phyloP scores from a whole-genome alignment of 2,329 filamentous ascomycete genomes.

The Emmonsiellopsis sp. region DNA sequence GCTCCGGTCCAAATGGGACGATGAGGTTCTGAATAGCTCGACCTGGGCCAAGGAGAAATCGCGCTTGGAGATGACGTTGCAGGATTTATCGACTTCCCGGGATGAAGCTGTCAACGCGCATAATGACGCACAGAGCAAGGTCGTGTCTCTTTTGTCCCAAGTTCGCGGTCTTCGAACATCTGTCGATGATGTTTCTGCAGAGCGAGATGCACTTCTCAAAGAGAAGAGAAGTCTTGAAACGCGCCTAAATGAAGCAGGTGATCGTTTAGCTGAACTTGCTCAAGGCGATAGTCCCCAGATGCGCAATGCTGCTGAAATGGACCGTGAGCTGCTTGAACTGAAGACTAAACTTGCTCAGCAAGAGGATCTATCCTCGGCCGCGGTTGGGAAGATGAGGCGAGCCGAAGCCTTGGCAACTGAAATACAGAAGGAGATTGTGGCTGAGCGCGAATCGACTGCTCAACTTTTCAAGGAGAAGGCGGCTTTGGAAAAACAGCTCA shows the following conservation, averaged over 20 bases:
- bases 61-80: slow-evolving; percentile 77
- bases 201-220: slow-evolving; percentile 72
- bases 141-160: slow-evolving; percentile 82
- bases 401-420: slow-evolving; percentile 80
- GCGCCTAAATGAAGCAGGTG: slow-evolving; percentile 75
- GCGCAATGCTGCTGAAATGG: slow-evolving; percentile 78
- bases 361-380: slow-evolving; percentile 82
- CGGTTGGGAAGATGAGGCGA: slow-evolving; percentile 93
- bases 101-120: slow-evolving; percentile 90
- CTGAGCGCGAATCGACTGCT: slow-evolving; percentile 71
- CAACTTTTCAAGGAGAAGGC: slow-evolving; percentile 86
- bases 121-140: slow-evolving; percentile 88
- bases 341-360: slow-evolving; percentile 84
- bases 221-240: slow-evolving; percentile 87
- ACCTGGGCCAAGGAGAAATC: slow-evolving; percentile 98
- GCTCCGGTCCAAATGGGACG: slow-evolving; percentile 91
- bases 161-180: slow-evolving; percentile 74
- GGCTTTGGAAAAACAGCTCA: slow-evolving; percentile 75
- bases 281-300: slow-evolving; percentile 78
- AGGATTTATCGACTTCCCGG: slow-evolving; percentile 80
- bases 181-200: slow-evolving; percentile 74
- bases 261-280: slow-evolving; percentile 77
- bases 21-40: slow-evolving; percentile 93
- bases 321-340: slow-evolving; percentile 80
- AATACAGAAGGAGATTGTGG: slow-evolving; percentile 83